Base-by-base conservation (phyloP, 139 green algal species). In the Asterochloris erici region DNA sequence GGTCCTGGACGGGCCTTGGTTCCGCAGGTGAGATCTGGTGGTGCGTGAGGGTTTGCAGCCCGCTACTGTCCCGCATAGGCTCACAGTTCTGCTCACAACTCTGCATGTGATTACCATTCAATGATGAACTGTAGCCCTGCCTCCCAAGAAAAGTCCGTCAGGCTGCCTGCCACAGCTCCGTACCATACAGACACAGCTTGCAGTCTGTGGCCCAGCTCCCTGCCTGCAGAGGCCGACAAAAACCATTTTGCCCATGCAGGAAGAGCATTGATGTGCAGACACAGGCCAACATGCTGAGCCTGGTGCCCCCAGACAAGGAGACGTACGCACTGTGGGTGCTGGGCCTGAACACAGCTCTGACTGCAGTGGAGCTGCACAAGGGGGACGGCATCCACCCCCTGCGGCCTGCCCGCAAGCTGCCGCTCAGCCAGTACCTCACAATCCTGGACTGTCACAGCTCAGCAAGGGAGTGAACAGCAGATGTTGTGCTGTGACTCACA, bases 261-360 rank as follows among this genome's bases (percentile, higher is more conserved):
- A 80, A 80, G 26, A 80, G 76, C 76, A 80, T 80, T 47, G 76
- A 80, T 9, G 76, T 80, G 76, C 76, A 80, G 12, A 80, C 76
- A n/a, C 68, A 70, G n/a, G 60, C 68, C 19, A 62, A 62, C 54
- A 61, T 80, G 47, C 76, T 80, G 24, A 80, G 76, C 24, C 23
- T 80, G 76, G 24, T 80, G 14, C 76, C 76, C 12, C n/a, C 76
- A 60, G 76, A 80, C 47, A 62, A 61, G 11, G 21, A 47, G 24
- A 68, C 76, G 9, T 80, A 80, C 60, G 76, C 76, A 14, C 68
- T 62, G 38, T 80, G 76, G 76, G 47, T 80, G 24, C 68, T 80
- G 38, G 76, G 76, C 13, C 60, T 80, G 0, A 80, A 80, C 60
- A 80, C 76, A 60, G 76, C 76, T 15, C 60, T 80, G 60, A 80